phyloP scores from a whole-genome alignment of 2,329 filamentous ascomycete genomes.

The Apiospora marii region DNA sequence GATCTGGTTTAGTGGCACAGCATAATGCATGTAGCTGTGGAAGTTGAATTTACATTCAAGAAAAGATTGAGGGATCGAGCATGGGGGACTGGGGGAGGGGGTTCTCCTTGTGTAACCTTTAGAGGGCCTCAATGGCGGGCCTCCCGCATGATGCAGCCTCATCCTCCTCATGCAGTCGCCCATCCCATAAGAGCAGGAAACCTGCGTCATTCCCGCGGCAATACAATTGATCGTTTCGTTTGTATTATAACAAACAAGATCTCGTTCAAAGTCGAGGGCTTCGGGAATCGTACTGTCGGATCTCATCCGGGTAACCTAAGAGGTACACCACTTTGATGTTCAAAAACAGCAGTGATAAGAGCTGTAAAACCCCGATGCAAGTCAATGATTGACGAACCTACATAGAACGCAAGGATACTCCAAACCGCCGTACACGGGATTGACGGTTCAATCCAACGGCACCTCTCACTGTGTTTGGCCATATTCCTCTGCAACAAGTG shows the following conservation, averaged over 20 bases:
- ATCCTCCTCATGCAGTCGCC: neutral
- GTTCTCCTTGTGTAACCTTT: neutral
- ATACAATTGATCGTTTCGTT: neutral
- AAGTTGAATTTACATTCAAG: neutral
- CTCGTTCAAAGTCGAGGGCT: neutral
- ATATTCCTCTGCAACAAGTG: too few relatives aligned
- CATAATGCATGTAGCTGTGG: too few relatives aligned
- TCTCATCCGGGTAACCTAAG: neutral
- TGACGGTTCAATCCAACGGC: too few relatives aligned
- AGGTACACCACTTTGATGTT: neutral
- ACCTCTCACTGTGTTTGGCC: too few relatives aligned
- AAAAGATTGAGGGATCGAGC: neutral
- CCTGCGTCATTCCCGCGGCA: neutral
- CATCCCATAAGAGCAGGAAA: neutral
- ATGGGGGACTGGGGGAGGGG: neutral
- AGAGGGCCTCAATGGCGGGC: neutral
- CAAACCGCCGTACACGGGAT: too few relatives aligned
- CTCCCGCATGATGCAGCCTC: slow-evolving; percentile 5
- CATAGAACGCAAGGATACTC: too few relatives aligned
- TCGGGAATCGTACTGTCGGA: neutral
- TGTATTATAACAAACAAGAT: neutral
- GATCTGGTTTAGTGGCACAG: too few relatives aligned
- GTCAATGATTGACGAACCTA: too few relatives aligned
- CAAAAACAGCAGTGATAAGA: too few relatives aligned
- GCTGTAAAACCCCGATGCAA: too few relatives aligned